Conservation (phyloP, 441 rosid genomes). For the Populus tomentosa region DNA sequence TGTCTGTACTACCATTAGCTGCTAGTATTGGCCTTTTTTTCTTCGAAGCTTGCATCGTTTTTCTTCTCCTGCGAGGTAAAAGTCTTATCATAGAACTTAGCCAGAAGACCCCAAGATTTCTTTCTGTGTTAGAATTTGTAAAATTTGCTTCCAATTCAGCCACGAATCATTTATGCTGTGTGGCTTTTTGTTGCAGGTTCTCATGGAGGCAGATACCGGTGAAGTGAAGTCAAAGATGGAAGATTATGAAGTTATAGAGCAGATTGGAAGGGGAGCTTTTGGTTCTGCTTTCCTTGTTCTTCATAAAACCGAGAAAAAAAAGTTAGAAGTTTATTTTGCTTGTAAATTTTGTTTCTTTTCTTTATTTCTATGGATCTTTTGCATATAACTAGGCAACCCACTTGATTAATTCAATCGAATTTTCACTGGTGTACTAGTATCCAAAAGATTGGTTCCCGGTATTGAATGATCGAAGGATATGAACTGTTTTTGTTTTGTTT, state of each 20-base stretch:
- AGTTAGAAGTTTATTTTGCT: background rate
- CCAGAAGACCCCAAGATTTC: background rate
- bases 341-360: background rate
- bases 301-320: constrained; percentile 27
- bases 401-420: background rate
- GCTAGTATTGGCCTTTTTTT: constrained; percentile 3
- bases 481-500: background rate
- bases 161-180: constrained; percentile 9
- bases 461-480: constrained; percentile 11
- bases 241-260: constrained; percentile 70
- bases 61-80: background rate
- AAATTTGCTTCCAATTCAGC: background rate
- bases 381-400: background rate
- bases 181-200: constrained; percentile 23
- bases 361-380: constrained; percentile 11
- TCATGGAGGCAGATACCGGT: background rate
- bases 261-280: constrained; percentile 78
- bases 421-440: background rate
- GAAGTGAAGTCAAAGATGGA: constrained; percentile 43
- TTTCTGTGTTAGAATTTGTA: background rate
- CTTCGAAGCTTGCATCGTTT: background rate
- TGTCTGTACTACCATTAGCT: background rate
- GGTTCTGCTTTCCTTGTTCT: constrained; percentile 82
- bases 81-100: background rate
- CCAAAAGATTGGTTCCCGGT: background rate